Evolutionary conservation across 148 eudicot species (phyloP), one percentile per base, ranked within the genome.

Genomic region (Persicaria maculosa): DNA sequence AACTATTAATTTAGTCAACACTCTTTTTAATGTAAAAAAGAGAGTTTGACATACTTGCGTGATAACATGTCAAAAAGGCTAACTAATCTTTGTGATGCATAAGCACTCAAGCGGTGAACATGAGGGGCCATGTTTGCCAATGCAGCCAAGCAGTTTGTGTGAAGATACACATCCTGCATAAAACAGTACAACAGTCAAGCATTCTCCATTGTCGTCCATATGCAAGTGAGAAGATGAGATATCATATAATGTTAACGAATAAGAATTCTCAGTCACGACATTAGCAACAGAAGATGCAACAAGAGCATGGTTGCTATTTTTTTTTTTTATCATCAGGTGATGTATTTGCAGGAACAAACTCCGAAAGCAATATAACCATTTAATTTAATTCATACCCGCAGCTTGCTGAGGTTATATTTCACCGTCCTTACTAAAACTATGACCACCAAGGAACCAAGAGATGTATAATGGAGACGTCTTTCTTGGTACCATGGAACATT

Each of bases 61-160:
- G 96, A 80, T 20, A 94, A 91, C 98, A 94, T 90, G 76, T 88
- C 81, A 76, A 94, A 94, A 72, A 91, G 93, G 89, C 91, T 90
- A 78, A 94, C 93, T 72, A 94, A 82, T 77, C 98, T 87, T 78
- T 94, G 96, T 45, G 98, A 88, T 72, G 98, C 98, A 84, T 88
- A 91, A 72, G 90, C 87, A 84, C 89, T 93, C 83, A 94, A 79
- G 65, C 87, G 93, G 78, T 94, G 96, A 68, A 87, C 93, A 85
- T 94, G 93, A 70, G 98, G 98, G 74, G 98, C 98, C 96, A 94
- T 94, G 85, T 94, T 94, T 58, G 98, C 97, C 86, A 94, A 83
- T 65, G 89, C 81, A 76, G 97, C 97, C 77, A 94, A 86, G 80
- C 98, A 94, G 75, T 94, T 94, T 69, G 98, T 94, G 81, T 94